These are phyloP conservation scores for Sporothrix brunneoviolacea DNA, from an alignment of 2,329 filamentous ascomycete species.

Conservation along the genomic window DNA sequence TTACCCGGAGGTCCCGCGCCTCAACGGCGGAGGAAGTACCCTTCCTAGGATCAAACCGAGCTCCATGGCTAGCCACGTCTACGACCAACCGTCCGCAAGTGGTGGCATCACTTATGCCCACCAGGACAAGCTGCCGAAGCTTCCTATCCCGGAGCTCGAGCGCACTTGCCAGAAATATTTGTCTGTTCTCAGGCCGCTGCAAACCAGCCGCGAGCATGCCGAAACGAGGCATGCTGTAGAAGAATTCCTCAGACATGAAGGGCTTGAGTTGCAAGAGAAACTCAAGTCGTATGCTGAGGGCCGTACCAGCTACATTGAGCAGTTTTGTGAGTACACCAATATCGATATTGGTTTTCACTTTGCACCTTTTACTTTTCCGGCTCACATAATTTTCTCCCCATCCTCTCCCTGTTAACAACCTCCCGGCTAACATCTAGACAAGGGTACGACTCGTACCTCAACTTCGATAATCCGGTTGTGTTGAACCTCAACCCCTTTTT, in stretches of 20 bases:
- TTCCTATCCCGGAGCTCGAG: constrained; percentile 87
- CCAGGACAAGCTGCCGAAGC: constrained; percentile 81
- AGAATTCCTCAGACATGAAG: constrained; percentile 76
- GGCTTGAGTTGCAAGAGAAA: constrained; percentile 78
- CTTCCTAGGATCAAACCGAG: constrained; percentile 18
- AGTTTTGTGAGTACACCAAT: constrained; percentile 70
- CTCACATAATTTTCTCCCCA: background rate
- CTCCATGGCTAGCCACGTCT: constrained; percentile 26
- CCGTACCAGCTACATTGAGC: constrained; percentile 94
- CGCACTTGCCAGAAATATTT: constrained; percentile 73
- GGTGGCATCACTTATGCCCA: constrained; percentile 81
- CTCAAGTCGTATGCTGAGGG: constrained; percentile 84
- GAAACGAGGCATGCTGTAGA: constrained; percentile 74
- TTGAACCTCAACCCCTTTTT: constrained; percentile 98
- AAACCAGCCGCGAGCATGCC: constrained; percentile 70
- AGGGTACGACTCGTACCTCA: constrained; percentile 99
- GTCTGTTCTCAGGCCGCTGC: constrained; percentile 70
- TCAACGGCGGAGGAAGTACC: constrained; percentile 20
- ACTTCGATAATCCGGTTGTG: constrained; percentile 95
- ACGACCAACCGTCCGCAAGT: constrained; percentile 46
- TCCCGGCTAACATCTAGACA: background rate
- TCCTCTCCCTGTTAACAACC: too few species aligned
- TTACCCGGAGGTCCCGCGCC: constrained; percentile 28
- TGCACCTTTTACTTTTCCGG: background rate
- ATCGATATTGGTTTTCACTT: background rate